These are phyloP conservation scores for Chenopodium quinoa DNA, from an alignment of 148 eudicot genomes.

Conservation along the genomic window DNA sequence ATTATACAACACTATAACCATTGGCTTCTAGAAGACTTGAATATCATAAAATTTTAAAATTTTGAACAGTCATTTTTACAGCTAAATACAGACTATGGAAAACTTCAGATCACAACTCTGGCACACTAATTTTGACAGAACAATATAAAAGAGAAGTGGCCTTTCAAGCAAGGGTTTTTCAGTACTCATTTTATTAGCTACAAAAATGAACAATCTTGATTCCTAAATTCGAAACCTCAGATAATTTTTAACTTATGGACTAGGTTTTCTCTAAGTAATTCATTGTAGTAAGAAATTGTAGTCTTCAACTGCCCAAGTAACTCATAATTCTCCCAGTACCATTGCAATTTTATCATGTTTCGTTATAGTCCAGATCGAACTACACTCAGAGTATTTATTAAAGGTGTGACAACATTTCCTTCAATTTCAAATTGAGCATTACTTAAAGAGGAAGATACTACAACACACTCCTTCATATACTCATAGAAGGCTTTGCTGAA, in stretches of 20 bases:
- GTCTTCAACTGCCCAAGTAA: neutral
- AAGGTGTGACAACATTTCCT: too few species aligned
- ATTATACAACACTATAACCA: neutral
- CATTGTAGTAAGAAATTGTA: neutral
- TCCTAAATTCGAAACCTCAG: neutral
- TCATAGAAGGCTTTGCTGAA: neutral
- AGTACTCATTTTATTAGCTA: neutral
- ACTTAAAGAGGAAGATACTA: neutral
- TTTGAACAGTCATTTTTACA: neutral
- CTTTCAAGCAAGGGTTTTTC: too few species aligned
- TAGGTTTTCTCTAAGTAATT: neutral
- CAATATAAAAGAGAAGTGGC: too few species aligned
- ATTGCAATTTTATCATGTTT: too few species aligned
- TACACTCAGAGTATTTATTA: neutral
- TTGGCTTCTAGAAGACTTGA: neutral
- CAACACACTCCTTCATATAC: neutral
- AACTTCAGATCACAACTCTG: neutral
- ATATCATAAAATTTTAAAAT: neutral
- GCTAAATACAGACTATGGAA: neutral
- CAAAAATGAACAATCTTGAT: neutral
- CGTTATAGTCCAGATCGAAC: neutral
- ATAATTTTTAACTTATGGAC: neutral
- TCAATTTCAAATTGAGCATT: neutral
- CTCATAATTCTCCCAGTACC: too few species aligned
- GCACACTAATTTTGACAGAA: neutral